Percentiles rank a stretch among this genome's conserved stretches.
These are phyloP conservation scores for Claviceps fusiformis DNA, from an alignment of 2,329 filamentous ascomycete species.

Conservation along the genomic window DNA sequence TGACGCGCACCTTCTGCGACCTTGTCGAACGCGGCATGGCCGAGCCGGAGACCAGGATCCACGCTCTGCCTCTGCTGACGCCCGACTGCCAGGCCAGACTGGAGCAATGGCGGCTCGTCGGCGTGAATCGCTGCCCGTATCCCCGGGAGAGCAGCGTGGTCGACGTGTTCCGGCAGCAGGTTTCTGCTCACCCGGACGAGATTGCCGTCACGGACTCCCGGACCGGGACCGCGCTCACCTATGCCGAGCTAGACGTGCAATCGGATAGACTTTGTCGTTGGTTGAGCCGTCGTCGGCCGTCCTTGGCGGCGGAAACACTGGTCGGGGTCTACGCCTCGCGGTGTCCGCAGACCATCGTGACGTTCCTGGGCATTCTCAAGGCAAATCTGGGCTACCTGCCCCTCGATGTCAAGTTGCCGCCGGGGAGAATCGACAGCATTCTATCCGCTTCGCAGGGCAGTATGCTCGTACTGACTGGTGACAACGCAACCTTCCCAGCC, in stretches of 20 bases:
- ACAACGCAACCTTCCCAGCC: neutral
- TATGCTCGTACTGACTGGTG: constrained; percentile 8
- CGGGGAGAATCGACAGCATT: constrained; percentile 8
- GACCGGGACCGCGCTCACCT: constrained; percentile 3
- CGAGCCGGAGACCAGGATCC: constrained; percentile 5
- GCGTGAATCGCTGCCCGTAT: constrained; percentile 8
- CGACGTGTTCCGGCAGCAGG: constrained; percentile 13
- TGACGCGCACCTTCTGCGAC: neutral
- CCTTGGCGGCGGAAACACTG: constrained; percentile 7
- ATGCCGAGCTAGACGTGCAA: constrained; percentile 9
- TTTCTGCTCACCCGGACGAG: constrained; percentile 2
- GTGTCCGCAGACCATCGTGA: constrained; percentile 10
- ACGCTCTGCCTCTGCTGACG: neutral
- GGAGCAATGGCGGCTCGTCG: constrained; percentile 8
- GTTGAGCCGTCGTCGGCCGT: constrained; percentile 1
- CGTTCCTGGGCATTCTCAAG: constrained; percentile 14
- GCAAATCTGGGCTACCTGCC: constrained; percentile 13
- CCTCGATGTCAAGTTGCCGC: constrained; percentile 10
- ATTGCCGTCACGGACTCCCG: constrained; percentile 11
- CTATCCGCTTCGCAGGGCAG: constrained; percentile 5
- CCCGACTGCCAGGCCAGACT: constrained; percentile 2
- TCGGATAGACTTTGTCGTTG: constrained; percentile 10
- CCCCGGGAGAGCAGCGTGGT: constrained; percentile 11
- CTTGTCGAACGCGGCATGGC: constrained; percentile 5
- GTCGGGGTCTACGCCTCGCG: constrained; percentile 10